Percentiles rank a stretch among this genome's conserved stretches.
These are phyloP conservation scores for Helotiales sp. DNA, from an alignment of 2,329 filamentous ascomycete species.

Conservation along the genomic window DNA sequence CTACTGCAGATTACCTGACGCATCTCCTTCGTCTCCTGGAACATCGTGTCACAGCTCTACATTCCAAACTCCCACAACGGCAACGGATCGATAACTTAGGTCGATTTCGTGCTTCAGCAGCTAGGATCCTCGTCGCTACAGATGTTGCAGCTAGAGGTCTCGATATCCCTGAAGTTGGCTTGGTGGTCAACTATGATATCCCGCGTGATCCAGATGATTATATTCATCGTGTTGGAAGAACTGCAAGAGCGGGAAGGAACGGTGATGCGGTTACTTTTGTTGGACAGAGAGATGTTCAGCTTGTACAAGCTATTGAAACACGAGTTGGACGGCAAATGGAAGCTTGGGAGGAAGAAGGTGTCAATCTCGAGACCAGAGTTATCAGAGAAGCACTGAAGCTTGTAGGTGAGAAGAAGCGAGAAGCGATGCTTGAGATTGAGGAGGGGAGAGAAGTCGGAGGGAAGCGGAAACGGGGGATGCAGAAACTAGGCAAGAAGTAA, in stretches of 20 bases:
- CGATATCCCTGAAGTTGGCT: constrained; percentile 88
- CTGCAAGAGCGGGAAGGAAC: constrained; percentile 84
- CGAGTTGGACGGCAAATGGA: constrained; percentile 82
- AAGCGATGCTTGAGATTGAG: constrained; percentile 88
- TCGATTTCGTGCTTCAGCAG: constrained; percentile 87
- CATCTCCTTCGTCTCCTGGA: constrained; percentile 84
- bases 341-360: constrained; percentile 85
- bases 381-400: constrained; percentile 83
- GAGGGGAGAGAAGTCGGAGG: constrained; percentile 90
- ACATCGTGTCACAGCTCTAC: constrained; percentile 89
- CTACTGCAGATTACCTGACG: constrained; percentile 87
- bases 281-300: constrained; percentile 88
- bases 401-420: constrained; percentile 91
- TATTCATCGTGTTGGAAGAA: constrained; percentile 94
- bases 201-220: constrained; percentile 97
- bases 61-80: constrained; percentile 83
- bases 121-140: constrained; percentile 89
- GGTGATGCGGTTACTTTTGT: constrained; percentile 88
- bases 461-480: constrained; percentile 70
- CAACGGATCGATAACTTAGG: constrained; percentile 87
- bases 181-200: constrained; percentile 95
- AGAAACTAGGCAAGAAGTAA: constrained; percentile 48
- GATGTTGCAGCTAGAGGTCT: constrained; percentile 94
- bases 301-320: constrained; percentile 88
- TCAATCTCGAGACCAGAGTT: constrained; percentile 91